phyloP scores from a whole-genome alignment of 441 rosid genomes.

The Capsella rubella region DNA sequence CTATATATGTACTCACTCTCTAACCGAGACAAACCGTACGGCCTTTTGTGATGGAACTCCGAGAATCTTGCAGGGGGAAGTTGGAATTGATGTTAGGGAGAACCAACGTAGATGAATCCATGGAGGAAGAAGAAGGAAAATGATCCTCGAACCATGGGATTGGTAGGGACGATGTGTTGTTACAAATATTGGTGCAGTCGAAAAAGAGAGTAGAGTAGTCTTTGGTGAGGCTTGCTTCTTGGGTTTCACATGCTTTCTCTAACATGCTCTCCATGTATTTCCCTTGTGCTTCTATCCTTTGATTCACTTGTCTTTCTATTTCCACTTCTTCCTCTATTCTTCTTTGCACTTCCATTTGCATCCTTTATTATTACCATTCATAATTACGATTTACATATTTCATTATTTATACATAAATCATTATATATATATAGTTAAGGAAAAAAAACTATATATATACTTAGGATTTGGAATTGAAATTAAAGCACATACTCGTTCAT shows the following conservation, averaged over 20 bases:
- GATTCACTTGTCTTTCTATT: slow-evolving; percentile 90
- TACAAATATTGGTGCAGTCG: slow-evolving; percentile 51
- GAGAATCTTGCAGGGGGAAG: slow-evolving; percentile 59
- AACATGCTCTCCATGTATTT: slow-evolving; percentile 93
- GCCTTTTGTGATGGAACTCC: slow-evolving; percentile 29
- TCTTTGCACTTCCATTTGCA: slow-evolving; percentile 98
- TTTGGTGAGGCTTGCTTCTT: slow-evolving; percentile 80
- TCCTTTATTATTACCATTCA: slow-evolving; percentile 61
- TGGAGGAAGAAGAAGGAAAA: slow-evolving; percentile 46
- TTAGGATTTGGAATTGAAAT: neutral
- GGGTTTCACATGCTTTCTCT: slow-evolving; percentile 92
- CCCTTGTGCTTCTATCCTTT: slow-evolving; percentile 94
- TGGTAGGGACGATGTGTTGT: slow-evolving; percentile 57
- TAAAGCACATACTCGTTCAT: slow-evolving; percentile 78
- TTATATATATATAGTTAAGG: too few relatives aligned
- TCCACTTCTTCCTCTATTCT: slow-evolving; percentile 89
- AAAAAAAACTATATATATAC: neutral
- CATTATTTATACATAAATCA: too few relatives aligned
- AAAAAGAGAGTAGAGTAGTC: slow-evolving; percentile 46
- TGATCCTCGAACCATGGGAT: slow-evolving; percentile 77
- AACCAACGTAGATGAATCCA: slow-evolving; percentile 35
- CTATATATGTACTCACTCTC: slow-evolving; percentile 18
- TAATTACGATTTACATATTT: slow-evolving; percentile 41
- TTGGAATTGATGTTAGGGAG: slow-evolving; percentile 60
- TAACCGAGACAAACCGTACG: slow-evolving; percentile 44